A percentile compares a stretch with the other conserved stretches of the same genome.
Evolutionary conservation across 2,329 filamentous ascomycete species (phyloP).

Genomic region (Ophiosphaerella narmari): DNA sequence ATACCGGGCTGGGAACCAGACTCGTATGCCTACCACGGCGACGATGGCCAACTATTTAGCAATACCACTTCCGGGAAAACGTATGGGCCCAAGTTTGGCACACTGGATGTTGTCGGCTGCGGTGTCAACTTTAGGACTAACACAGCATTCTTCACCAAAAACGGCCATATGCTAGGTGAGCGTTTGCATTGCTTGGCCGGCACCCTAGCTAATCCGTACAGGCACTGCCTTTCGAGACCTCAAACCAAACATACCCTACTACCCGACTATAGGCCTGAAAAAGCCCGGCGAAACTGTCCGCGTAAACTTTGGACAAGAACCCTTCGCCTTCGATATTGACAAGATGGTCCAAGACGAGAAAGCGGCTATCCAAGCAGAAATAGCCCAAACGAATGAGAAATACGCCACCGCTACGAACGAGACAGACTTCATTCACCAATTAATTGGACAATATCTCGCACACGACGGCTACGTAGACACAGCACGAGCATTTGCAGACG

Average conservation of each 20-base stretch:
- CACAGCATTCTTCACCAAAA: slow-evolving; percentile 68
- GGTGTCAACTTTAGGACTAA: slow-evolving; percentile 67
- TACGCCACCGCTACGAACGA: slow-evolving; percentile 61
- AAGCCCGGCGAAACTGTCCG: slow-evolving; percentile 63
- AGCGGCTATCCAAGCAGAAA: slow-evolving; percentile 40
- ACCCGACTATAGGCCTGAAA: slow-evolving; percentile 70
- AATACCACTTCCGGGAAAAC: slow-evolving; percentile 60
- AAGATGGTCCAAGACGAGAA: slow-evolving; percentile 64
- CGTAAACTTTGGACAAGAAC: slow-evolving; percentile 68
- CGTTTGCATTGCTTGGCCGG: background rate
- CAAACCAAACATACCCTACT: slow-evolving; percentile 63
- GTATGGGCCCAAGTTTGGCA: slow-evolving; percentile 65
- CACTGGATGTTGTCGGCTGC: slow-evolving; percentile 66
- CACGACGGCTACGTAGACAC: slow-evolving; percentile 97
- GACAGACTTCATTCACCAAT: slow-evolving; percentile 76
- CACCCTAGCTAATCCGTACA: slow-evolving; percentile 41
- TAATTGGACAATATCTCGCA: slow-evolving; percentile 86
- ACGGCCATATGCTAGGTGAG: slow-evolving; percentile 62
- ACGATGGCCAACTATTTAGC: slow-evolving; percentile 67
- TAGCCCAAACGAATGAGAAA: slow-evolving; percentile 24
- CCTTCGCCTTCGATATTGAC: slow-evolving; percentile 92
- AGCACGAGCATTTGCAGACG: slow-evolving; percentile 82
- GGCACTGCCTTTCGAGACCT: slow-evolving; percentile 74
- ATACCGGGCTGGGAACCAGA: slow-evolving; percentile 69
- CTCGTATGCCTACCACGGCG: slow-evolving; percentile 70